These are phyloP conservation scores for Talaromyces amestolkiae DNA, from an alignment of 2,329 filamentous ascomycete genomes.

Conservation along the genomic window DNA sequence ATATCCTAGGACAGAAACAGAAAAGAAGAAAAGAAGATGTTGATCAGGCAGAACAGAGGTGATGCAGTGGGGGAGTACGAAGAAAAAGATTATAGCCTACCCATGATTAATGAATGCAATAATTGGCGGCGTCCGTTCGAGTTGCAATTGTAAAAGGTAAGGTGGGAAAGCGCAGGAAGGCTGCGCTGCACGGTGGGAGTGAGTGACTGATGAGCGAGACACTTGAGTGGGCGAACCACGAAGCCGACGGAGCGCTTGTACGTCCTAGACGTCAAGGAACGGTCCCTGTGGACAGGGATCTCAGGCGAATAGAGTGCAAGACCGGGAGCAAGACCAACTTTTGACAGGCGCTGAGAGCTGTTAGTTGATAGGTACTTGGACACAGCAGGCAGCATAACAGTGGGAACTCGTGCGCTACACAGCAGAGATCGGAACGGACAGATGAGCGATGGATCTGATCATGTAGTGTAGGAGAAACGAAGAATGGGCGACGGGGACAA, in stretches of 20 bases:
- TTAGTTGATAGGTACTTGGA: constrained; percentile 16
- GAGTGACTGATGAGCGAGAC: constrained; percentile 18
- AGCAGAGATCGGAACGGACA: not conserved
- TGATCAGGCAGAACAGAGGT: not conserved
- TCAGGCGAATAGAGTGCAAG: constrained; percentile 16
- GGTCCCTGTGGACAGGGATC: constrained; percentile 18
- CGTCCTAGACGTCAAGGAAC: constrained; percentile 19
- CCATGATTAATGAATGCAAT: constrained; percentile 25
- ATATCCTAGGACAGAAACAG: not conserved
- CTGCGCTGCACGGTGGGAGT: constrained; percentile 19
- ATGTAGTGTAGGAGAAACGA: not conserved
- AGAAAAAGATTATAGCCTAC: constrained; percentile 22
- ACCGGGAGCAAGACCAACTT: constrained; percentile 9
- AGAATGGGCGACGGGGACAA: not conserved
- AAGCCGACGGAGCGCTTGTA: constrained; percentile 19
- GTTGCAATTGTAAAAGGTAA: constrained; percentile 17
- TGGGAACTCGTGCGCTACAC: constrained; percentile 16
- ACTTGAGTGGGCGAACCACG: constrained; percentile 17
- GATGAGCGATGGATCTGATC: not conserved
- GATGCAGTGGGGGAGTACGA: constrained; percentile 8
- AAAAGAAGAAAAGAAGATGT: not conserved
- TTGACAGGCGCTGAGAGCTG: constrained; percentile 15
- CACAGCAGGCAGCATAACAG: constrained; percentile 6
- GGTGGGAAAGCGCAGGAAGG: constrained; percentile 19
- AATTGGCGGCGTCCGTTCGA: constrained; percentile 21